Base-by-base conservation (phyloP, 345 rosid species). In the Nephelium lappaceum region DNA sequence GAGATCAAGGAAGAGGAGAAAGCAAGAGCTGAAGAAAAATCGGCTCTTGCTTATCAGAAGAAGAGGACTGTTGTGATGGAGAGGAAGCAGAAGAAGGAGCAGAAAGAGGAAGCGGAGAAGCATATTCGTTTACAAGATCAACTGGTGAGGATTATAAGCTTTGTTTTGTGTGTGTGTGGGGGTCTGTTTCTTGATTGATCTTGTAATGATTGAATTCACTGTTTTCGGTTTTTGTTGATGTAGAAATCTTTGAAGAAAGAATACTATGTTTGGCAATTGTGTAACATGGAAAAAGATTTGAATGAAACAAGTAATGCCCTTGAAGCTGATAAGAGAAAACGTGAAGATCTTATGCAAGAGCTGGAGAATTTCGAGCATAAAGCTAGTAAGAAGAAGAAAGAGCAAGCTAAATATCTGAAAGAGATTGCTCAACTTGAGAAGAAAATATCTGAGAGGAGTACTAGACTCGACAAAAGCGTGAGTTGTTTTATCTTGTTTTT, bases 101-200 rank as follows among this genome's bases (percentile, higher is more conserved):
- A 96, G 83, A 96, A 96, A 87, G 98, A 94, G 88, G 99, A 96
- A 89, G 99, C 97, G 45, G 99, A 96, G 85, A 94, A 91, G 80
- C 97, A 94, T 86, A 81, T 93, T 0, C 91, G 90, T 66, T 82
- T 96, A 85, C 99, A 96, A 83, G 93, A 93, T 8, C 88, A 91
- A 85, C 86, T 96, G 99, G 99, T 96, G 88, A 61, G 76, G 49
- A 64, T 73, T 72, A 19, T 67, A 58, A 65, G 36, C 36, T 75
- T 71, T 57, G 62, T 61, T 15, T 76, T 71, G 75, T 25, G 53
- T 14, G 75, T 31, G 72, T 68, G 41, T 81, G 12, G 24, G 43
- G 23, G 65, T 47, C 39, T 63, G 11, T 39, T 42, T 45, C 14
- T 11, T 15, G 0, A 36, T 6, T 51, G 8, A 12, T 31, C 55